Evolutionary conservation across 23 red algal species (phyloP), one percentile per base, ranked within the genome.

Genomic region (Chondrus crispus): DNA sequence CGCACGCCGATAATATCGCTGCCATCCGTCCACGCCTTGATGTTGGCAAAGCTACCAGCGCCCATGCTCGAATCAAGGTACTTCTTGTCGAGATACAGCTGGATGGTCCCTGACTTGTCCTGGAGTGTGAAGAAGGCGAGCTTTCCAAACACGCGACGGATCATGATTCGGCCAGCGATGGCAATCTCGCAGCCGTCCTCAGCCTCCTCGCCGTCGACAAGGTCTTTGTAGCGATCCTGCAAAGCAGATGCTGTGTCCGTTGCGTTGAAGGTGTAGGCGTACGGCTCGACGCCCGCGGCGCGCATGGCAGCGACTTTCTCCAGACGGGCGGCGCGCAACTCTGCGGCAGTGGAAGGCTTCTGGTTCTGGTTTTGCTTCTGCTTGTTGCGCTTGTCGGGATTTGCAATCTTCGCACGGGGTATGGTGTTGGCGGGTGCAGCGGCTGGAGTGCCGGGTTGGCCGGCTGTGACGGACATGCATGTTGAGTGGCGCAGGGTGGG

Each of bases 21-120:
- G 9, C 81, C 93, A 46, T 98, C 96, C 3, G 88, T 94, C 93
- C 91, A 95, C 35, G 82, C 81, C 51, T 97, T 97, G 26, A 97
- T 66, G 37, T 68, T 88, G 38, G 87, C 80, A 87, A 97, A 97
- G 11, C 84, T 19, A 74, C 85, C 95, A 51, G 33, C 39, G 39
- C 84, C 83, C 95, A 97, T 97, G 28, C 81, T 26, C 32, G 55
- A 88, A 57, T 88, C 83, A 12, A 95, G 47, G 46, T 76, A 69
- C 49, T 95, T 94, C 62, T 98, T 95, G 74, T 98, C 96, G 22
- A 95, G 73, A 84, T 98, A 98, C 32, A 98, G 74, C 93, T 98
- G 96, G 44, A 98, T 94, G 54, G 57, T 95, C 48, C 96, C 96
- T 10, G 78, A 80, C 7, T 71, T 69, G 68, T 98, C 96, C 60